Conservation (phyloP, 768 basidiomycete genomes). For the Calocera cornea region DNA sequence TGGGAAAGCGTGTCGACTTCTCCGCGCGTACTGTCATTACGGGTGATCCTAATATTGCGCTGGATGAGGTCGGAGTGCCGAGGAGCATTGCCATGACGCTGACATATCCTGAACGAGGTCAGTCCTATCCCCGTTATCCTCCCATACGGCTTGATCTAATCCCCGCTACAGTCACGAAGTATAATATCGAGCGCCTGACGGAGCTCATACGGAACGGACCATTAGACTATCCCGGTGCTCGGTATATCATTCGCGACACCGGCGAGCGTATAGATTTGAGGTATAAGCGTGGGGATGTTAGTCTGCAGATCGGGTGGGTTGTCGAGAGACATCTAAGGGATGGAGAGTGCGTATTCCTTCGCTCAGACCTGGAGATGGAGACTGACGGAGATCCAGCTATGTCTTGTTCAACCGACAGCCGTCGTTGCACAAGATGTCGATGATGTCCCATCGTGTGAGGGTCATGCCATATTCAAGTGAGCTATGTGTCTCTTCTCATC, state of each 20-base stretch:
- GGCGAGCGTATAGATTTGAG: constrained; percentile 94
- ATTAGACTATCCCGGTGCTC: constrained; percentile 84
- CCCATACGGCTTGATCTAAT: constrained; percentile 8
- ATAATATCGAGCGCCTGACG: constrained; percentile 89
- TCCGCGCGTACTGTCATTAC: constrained; percentile 99
- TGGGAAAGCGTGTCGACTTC: constrained; percentile 99
- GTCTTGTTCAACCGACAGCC: constrained; percentile 98
- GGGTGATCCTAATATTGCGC: constrained; percentile 89
- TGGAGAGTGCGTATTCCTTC: constrained; percentile 68
- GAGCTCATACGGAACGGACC: constrained; percentile 92
- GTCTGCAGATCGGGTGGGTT: constrained; percentile 95
- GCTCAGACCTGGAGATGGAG: constrained; percentile 3
- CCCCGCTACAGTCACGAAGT: constrained; percentile 65
- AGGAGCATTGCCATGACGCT: constrained; percentile 92
- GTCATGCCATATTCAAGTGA: constrained; percentile 95
- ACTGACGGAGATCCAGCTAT: constrained; percentile 35
- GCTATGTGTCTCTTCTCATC: constrained; percentile 22
- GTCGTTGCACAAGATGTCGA: constrained; percentile 98
- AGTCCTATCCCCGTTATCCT: constrained; percentile 16
- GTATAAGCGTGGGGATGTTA: constrained; percentile 89
- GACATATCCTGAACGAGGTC: constrained; percentile 93
- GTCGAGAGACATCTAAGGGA: constrained; percentile 96
- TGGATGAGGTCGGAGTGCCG: constrained; percentile 96
- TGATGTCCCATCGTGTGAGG: constrained; percentile 98
- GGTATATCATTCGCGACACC: constrained; percentile 93